A percentile compares a stretch with the other conserved stretches of the same genome.
Conservation (phyloP, 306 rosid genomes). For the Cucumis hystrix region DNA sequence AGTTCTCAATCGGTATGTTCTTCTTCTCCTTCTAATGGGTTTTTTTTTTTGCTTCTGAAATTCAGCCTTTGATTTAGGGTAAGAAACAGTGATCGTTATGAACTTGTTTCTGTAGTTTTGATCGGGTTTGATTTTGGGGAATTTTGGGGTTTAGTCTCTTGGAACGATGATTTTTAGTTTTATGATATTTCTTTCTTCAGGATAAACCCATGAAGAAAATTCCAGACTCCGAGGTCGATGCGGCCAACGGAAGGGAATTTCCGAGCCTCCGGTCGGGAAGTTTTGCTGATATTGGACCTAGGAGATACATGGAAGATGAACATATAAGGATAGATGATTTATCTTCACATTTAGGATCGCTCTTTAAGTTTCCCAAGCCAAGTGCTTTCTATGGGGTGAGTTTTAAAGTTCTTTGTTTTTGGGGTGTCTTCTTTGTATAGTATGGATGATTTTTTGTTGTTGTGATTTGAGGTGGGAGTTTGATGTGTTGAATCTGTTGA, state of each 20-base stretch:
- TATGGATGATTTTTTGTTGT: constrained; percentile 1
- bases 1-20: constrained; percentile 47
- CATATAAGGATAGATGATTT: constrained; percentile 83
- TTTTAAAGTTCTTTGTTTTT: not conserved
- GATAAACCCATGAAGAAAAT: constrained; percentile 35
- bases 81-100: not conserved
- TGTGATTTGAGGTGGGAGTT: constrained; percentile 12
- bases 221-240: constrained; percentile 32
- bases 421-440: not conserved
- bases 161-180: not conserved
- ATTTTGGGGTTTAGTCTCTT: not conserved
- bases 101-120: not conserved
- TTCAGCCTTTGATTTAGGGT: not conserved
- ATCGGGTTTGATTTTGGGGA: not conserved
- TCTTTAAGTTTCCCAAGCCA: constrained; percentile 57
- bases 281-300: constrained; percentile 84
- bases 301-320: constrained; percentile 97
- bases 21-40: not conserved
- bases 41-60: not conserved
- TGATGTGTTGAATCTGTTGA: not conserved
- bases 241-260: constrained; percentile 25
- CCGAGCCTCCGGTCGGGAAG: constrained; percentile 91
- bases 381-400: constrained; percentile 95
- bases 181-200: constrained; percentile 25
- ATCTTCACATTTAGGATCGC: constrained; percentile 53